phyloP scores from a whole-genome alignment of 306 rosid species.

The Alnus rubra region DNA sequence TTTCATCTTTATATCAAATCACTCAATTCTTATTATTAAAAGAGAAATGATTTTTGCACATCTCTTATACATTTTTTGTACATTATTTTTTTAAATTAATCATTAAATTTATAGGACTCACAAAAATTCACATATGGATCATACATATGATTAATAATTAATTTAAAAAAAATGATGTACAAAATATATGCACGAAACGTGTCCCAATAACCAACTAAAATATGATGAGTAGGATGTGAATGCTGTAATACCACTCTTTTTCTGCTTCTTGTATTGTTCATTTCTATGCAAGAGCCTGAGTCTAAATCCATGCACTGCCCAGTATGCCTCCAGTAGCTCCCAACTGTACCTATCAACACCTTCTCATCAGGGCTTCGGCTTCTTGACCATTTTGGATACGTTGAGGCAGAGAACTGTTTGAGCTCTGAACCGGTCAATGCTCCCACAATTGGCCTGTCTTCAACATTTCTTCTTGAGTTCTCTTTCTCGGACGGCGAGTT shows the following conservation, averaged over 20 bases:
- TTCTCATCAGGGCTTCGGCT: slow-evolving; percentile 51
- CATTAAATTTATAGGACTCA: no score
- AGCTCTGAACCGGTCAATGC: slow-evolving; percentile 56
- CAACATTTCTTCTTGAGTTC: slow-evolving; percentile 36
- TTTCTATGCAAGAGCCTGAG: slow-evolving; percentile 27
- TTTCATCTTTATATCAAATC: no score
- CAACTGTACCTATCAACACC: slow-evolving; percentile 68
- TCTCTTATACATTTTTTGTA: no score
- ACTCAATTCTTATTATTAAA: no score
- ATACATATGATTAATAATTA: no score
- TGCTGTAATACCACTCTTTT: slow-evolving; percentile 37
- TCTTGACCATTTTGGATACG: slow-evolving; percentile 39
- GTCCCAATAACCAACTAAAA: no score
- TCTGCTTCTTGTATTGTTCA: slow-evolving; percentile 19
- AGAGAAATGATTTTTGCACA: no score
- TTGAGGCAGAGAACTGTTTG: slow-evolving; percentile 35
- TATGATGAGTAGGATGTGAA: no score
- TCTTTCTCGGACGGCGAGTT: slow-evolving; percentile 33
- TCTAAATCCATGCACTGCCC: slow-evolving; percentile 45
- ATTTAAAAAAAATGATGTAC: no score
- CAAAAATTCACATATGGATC: no score
- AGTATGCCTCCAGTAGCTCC: slow-evolving; percentile 76
- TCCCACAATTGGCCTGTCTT: slow-evolving; percentile 64
- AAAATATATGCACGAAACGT: no score
- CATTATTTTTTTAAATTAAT: no score